Percentiles rank a stretch among this genome's conserved stretches.
Evolutionary conservation across 176 grass and related monocot genomes (phyloP).

Genomic region (Guadua angustifolia): DNA sequence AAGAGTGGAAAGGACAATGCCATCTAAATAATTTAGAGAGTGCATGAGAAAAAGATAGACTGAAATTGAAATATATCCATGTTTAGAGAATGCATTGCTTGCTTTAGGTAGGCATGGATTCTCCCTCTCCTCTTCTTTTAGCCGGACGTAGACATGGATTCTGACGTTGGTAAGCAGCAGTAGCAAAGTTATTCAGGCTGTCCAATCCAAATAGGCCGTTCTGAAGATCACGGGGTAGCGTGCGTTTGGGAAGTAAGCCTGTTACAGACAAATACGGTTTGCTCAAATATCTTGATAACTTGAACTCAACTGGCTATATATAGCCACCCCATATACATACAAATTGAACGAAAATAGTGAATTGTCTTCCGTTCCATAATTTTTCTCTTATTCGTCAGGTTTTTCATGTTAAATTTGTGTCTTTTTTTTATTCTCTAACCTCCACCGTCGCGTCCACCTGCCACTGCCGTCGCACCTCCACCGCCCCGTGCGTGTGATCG

Average conservation of each 20-base stretch:
- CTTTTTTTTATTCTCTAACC: too few relatives aligned
- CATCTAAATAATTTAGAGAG: not conserved
- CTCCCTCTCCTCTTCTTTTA: not conserved
- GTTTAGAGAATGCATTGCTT: not conserved
- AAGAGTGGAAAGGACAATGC: not conserved
- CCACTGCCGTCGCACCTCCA: too few relatives aligned
- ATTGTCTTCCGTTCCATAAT: too few relatives aligned
- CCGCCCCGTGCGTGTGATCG: too few relatives aligned
- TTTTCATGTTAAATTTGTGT: too few relatives aligned
- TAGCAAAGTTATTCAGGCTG: not conserved
- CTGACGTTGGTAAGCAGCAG: not conserved
- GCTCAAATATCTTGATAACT: too few relatives aligned
- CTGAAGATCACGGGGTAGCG: not conserved
- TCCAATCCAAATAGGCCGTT: not conserved
- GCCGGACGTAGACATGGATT: not conserved
- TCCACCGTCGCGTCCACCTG: too few relatives aligned
- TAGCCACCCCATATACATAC: too few relatives aligned
- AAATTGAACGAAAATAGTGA: too few relatives aligned
- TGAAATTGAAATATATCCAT: not conserved
- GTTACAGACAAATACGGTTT: too few relatives aligned
- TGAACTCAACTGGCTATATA: too few relatives aligned
- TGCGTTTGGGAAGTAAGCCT: not conserved
- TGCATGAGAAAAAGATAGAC: not conserved
- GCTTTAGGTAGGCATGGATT: slow-evolving; percentile 21
- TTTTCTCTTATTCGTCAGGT: too few relatives aligned